phyloP scores from a whole-genome alignment of 2,329 filamentous ascomycete species.

The Neofusicoccum kwambonambiense region DNA sequence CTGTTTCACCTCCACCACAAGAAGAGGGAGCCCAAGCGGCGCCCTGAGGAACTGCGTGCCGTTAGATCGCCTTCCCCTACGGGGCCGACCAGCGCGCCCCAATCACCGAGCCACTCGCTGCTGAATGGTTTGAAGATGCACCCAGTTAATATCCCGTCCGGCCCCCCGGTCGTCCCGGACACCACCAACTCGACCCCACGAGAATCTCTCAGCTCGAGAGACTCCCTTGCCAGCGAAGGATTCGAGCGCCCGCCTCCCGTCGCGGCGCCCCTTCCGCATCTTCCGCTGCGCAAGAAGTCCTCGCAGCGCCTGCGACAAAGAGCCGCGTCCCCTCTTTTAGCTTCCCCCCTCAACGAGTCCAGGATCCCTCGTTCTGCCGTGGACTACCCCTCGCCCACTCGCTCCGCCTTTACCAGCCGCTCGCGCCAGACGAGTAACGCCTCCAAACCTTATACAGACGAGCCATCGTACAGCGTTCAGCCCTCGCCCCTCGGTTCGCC shows the following conservation, averaged over 20 bases:
- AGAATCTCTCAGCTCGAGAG: conserved; percentile 14
- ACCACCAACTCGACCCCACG: not conserved
- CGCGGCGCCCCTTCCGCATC: conserved; percentile 31
- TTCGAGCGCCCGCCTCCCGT: conserved; percentile 14
- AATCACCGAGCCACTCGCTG: conserved; percentile 14
- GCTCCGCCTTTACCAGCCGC: conserved; percentile 30
- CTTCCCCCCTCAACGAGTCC: conserved; percentile 11
- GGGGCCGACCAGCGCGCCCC: conserved; percentile 15
- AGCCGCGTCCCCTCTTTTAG: conserved; percentile 18
- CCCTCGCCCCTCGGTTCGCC: conserved; percentile 17
- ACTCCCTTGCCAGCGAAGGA: conserved; percentile 7
- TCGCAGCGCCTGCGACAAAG: conserved; percentile 27
- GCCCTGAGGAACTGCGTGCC: conserved; percentile 8
- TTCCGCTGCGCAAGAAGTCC: conserved; percentile 38
- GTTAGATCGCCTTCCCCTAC: not conserved
- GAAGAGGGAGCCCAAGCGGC: conserved; percentile 8
- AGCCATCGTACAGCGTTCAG: conserved; percentile 9
- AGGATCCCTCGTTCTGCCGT: conserved; percentile 14
- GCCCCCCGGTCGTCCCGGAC: conserved; percentile 11
- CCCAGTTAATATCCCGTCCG: conserved; percentile 7
- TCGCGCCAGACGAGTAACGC: conserved; percentile 19
- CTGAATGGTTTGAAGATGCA: conserved; percentile 18
- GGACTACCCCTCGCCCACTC: conserved; percentile 24
- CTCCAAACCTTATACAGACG: conserved; percentile 15
- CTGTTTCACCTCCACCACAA: conserved; percentile 15